These are phyloP conservation scores for Ceratobasidium sp. DNA, from an alignment of 1,284 basidiomycete species.

Conservation along the genomic window DNA sequence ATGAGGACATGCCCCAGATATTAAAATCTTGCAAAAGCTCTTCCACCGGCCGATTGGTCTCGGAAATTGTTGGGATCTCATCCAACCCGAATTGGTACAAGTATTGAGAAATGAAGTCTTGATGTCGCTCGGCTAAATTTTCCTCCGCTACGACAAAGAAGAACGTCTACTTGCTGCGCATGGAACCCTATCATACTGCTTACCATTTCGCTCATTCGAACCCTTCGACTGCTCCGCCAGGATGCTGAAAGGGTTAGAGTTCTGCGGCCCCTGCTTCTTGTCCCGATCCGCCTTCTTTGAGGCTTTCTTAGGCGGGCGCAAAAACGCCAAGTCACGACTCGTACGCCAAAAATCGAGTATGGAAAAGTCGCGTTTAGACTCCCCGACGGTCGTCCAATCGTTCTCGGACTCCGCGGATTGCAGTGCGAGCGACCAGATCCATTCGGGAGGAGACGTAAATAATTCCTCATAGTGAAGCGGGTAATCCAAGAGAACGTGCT, in stretches of 20 bases:
- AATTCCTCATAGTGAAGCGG: constrained; percentile 55
- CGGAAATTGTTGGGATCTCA: no score
- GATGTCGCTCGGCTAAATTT: no score
- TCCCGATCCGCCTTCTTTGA: background rate
- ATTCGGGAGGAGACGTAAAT: constrained; percentile 52
- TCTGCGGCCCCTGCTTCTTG: background rate
- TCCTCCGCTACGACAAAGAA: no score
- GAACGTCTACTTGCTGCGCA: no score
- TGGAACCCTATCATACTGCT: no score
- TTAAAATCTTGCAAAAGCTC: background rate
- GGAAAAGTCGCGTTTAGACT: background rate
- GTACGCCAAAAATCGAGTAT: constrained; percentile 21
- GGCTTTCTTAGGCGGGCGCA: no score
- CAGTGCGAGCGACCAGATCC: constrained; percentile 49
- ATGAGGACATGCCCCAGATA: constrained; percentile 28
- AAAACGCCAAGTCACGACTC: constrained; percentile 26
- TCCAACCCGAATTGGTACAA: no score
- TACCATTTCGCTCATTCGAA: no score
- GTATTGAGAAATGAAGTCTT: no score
- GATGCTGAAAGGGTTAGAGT: background rate
- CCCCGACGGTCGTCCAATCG: constrained; percentile 23
- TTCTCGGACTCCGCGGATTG: constrained; percentile 4
- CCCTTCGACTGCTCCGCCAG: background rate
- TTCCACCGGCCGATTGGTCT: constrained; percentile 1
- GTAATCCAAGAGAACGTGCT: constrained; percentile 52